Conservation (phyloP, 2,329 filamentous ascomycete genomes). For the Rasamsonia emersonii region DNA sequence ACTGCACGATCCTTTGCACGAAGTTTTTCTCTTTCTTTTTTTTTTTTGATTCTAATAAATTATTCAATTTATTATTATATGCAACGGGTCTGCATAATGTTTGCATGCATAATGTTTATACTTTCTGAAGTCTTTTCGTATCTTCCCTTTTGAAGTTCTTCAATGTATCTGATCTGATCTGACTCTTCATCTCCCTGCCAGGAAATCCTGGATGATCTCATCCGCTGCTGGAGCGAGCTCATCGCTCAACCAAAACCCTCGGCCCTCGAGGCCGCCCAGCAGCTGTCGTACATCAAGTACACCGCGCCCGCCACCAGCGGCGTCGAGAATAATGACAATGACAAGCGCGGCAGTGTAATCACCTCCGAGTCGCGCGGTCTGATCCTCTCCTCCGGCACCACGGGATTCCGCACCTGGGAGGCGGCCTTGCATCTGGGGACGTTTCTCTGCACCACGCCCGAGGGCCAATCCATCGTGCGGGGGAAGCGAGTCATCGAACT, state of each 20-base stretch:
- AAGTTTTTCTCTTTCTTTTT: constrained; percentile 9
- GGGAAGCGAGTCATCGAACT: constrained; percentile 54
- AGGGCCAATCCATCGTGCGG: constrained; percentile 38
- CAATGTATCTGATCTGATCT: not conserved
- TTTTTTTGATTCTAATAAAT: constrained; percentile 6
- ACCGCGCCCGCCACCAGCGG: constrained; percentile 30
- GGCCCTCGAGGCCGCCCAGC: constrained; percentile 57
- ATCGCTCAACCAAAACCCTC: constrained; percentile 56
- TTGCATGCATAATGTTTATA: not conserved
- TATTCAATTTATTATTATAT: constrained; percentile 3
- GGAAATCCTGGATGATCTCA: constrained; percentile 77
- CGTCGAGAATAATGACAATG: constrained; percentile 1
- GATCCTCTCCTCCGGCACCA: constrained; percentile 52
- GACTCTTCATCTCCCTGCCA: constrained; percentile 32
- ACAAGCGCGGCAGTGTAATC: constrained; percentile 14
- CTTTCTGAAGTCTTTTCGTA: too few species aligned
- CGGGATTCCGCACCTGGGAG: constrained; percentile 63
- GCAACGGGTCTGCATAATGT: not conserved
- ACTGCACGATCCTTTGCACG: constrained; percentile 10
- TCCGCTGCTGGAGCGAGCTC: constrained; percentile 57
- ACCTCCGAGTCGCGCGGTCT: constrained; percentile 48
- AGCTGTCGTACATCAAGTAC: constrained; percentile 70
- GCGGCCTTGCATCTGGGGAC: constrained; percentile 56
- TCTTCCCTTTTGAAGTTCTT: too few species aligned
- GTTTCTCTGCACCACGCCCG: constrained; percentile 43